Evolutionary conservation across 2,329 filamentous ascomycete genomes (phyloP), one percentile per base, ranked within the genome.

Genomic region (Diaporthe vexans): DNA sequence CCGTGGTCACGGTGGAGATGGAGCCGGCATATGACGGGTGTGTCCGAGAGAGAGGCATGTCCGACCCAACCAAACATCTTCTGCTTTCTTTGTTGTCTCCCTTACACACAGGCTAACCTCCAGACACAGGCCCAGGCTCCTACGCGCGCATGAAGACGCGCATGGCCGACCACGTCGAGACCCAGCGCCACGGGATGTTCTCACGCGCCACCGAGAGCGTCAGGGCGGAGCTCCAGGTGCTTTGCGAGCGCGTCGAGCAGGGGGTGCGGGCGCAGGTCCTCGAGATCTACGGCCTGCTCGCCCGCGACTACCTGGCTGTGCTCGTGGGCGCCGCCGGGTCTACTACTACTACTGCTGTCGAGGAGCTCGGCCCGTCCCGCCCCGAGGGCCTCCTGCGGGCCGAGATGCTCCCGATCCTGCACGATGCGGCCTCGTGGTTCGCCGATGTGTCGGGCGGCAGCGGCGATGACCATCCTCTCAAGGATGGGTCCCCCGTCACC

Each of bases 221-320:
- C 19, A 58, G n/a, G 56, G 13, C 21, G 56, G 56, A 58, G 56
- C 29, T 58, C 3, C 9, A 58, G 33, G 29, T 19, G 10, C 56
- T 58, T 8, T 58, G 56, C 35, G 29, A 58, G 56, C 29, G 33
- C 3, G 56, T 58, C 2, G 33, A 37, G 56, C 17, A 58, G 56
- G 29, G 35, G 11, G 15, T 58, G 56, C 35, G 17, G 29, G 56
- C 19, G 29, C 56, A 58, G 29, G 4, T 58, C 56, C 56, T 13
- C 29, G 56, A 58, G 7, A 58, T 58, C 21, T 58, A 58, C 33
- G 3, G 15, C 33, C 56, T 58, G 33, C 56, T 58, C 33, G 56
- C 56, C 56, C 56, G 56, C 33, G 56, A 58, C 56, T 58, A 58
- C 56, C 21, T 58, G 29, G 56, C 56, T 33, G 56, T 58, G 19